phyloP scores from a whole-genome alignment of 2,329 filamentous ascomycete genomes.

The Arthrobotrys musiformis region DNA sequence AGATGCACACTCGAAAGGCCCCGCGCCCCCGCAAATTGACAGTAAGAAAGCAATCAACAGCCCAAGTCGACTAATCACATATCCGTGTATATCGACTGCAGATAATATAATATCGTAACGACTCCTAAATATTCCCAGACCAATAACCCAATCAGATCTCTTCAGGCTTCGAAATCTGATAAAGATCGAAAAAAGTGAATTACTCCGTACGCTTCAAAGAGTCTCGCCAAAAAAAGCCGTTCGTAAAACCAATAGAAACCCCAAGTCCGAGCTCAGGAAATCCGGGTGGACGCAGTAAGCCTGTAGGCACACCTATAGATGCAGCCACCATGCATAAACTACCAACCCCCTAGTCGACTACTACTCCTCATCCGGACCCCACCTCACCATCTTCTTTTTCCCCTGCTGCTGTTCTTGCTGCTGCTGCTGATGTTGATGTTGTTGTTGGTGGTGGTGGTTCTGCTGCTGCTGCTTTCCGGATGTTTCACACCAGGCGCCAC shows the following conservation, averaged over 20 bases:
- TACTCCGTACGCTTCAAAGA: not conserved
- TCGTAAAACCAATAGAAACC: not conserved
- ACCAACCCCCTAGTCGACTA: not conserved
- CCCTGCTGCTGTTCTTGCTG: conserved; percentile 1
- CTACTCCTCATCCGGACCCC: conserved; percentile 36
- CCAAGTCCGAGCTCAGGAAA: conserved; percentile 15
- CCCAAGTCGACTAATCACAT: not conserved
- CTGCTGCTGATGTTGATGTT: too few species aligned
- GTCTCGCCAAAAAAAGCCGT: conserved; percentile 26
- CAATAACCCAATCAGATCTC: conserved; percentile 6
- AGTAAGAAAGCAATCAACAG: not conserved
- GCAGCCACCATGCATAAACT: conserved; percentile 12
- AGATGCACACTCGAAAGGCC: conserved; percentile 1
- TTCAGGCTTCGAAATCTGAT: not conserved
- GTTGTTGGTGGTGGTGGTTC: too few species aligned
- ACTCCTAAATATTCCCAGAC: not conserved
- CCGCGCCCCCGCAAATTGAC: not conserved
- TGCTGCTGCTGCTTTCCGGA: conserved; percentile 21
- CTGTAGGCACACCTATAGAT: conserved; percentile 7
- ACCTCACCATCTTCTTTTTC: conserved; percentile 48
- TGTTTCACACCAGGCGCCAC: conserved; percentile 49
- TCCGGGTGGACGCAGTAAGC: conserved; percentile 16
- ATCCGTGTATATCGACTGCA: not conserved
- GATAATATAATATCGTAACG: conserved; percentile 6
- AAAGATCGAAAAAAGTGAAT: conserved; percentile 6